Evolutionary conservation across 352 stramenopile genomes (phyloP).

Genomic region (Phytophthora cactorum): DNA sequence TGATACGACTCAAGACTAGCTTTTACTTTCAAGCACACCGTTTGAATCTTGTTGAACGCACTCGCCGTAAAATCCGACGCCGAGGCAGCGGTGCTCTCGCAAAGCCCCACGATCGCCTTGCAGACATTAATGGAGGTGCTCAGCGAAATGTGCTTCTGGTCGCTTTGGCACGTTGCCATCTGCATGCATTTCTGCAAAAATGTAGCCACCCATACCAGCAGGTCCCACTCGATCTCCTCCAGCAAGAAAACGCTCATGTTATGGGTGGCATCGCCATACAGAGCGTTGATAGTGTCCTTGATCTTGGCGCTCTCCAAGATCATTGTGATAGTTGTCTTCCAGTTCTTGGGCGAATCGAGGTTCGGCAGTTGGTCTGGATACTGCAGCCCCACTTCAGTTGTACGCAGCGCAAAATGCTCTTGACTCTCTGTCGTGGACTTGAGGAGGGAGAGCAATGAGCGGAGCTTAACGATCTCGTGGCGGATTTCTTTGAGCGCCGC

Average conservation of each 20-base stretch:
- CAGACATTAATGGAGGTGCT: constrained; percentile 84
- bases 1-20: constrained; percentile 71
- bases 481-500: constrained; percentile 77
- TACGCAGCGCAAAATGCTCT: constrained; percentile 75
- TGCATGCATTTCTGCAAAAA: constrained; percentile 84
- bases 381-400: constrained; percentile 68
- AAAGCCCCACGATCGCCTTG: constrained; percentile 81
- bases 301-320: constrained; percentile 80
- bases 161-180: constrained; percentile 80
- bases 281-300: constrained; percentile 74
- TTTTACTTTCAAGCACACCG: constrained; percentile 80
- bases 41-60: constrained; percentile 71
- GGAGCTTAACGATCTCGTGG: constrained; percentile 77
- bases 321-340: constrained; percentile 74
- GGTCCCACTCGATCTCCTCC: constrained; percentile 81
- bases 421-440: constrained; percentile 77
- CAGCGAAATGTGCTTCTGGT: constrained; percentile 80
- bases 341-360: constrained; percentile 73
- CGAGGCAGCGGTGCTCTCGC: constrained; percentile 69
- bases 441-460: constrained; percentile 71
- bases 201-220: constrained; percentile 72
- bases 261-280: constrained; percentile 70
- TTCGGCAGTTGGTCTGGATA: constrained; percentile 71
- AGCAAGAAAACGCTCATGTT: constrained; percentile 80
- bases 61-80: constrained; percentile 62